Base-by-base conservation (phyloP, 202 grass and related monocot genomes). In the Digitaria exilis region DNA sequence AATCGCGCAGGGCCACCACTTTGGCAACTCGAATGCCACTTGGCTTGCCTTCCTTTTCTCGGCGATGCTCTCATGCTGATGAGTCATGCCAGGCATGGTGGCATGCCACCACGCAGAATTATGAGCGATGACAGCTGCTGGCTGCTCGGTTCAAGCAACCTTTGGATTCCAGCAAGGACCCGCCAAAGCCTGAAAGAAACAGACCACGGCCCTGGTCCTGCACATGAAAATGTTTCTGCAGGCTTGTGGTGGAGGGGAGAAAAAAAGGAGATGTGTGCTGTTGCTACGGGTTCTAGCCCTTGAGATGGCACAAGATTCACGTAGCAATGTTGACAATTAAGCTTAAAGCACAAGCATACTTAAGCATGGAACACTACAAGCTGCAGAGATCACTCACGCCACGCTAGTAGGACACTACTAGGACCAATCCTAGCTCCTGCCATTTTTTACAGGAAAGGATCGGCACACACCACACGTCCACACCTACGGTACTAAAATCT, bases 391-490 rank as follows among this genome's bases (percentile, higher is more conserved):
- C 58, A 30, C 57, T 60, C 4, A 50, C 22, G 24, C 67, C n/a
- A n/a, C n/a, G n/a, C n/a, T n/a, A n/a, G n/a, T n/a, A n/a, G n/a
- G n/a, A n/a, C n/a, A n/a, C n/a, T n/a, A n/a, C n/a, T 34, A 79
- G 48, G 69, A 76, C 84, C 88, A 67, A 80, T 87, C 88, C 88
- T 75, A 67, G 78, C 69, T 83, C 88, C 84, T 73, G 88, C 84
- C 84, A 86, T 76, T 80, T 90, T 90, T 87, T 87, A 84, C 88
- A 90, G 88, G 84, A 65, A 69, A 75, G 80, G 88, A 70, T 84
- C 75, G 84, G 84, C 83, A 78, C 58, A 65, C 69, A 16, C 22
- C 17, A 37, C 69, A 77, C 25, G 0, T n/a, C n/a, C n/a, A n/a
- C n/a, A n/a, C n/a, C n/a, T n/a, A n/a, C n/a, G n/a, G n/a, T 8